Percentiles rank a stretch among this genome's conserved stretches.
These are phyloP conservation scores for Capsicum rhomboideum DNA, from an alignment of 257 asterid species.

Conservation along the genomic window DNA sequence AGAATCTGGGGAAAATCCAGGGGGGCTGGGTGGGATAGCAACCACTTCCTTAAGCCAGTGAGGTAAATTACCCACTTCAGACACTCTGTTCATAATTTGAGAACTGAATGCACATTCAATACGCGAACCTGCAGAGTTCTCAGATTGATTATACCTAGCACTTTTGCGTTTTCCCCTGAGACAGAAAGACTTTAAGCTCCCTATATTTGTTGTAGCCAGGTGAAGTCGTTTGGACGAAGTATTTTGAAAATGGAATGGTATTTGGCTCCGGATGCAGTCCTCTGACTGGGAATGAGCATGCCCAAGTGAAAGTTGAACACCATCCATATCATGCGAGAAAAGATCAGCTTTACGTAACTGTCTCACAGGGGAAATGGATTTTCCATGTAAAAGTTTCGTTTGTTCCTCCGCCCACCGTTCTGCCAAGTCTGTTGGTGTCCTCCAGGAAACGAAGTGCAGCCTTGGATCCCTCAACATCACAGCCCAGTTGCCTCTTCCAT, in stretches of 20 bases:
- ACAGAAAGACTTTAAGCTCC: conserved; percentile 1
- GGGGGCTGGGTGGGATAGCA: conserved; percentile 24
- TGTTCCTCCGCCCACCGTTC: conserved; percentile 61
- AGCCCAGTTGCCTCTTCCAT: conserved; percentile 62
- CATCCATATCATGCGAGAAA: conserved; percentile 3
- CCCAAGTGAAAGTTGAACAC: conserved; percentile 33
- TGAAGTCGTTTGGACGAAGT: conserved; percentile 11
- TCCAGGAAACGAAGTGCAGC: conserved; percentile 42
- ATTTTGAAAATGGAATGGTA: neutral
- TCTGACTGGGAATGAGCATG: neutral
- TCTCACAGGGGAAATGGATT: conserved; percentile 18
- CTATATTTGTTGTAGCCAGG: conserved; percentile 7
- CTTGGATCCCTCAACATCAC: conserved; percentile 45
- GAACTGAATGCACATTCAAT: conserved; percentile 18
- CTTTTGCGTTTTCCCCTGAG: conserved; percentile 4
- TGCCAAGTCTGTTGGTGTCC: conserved; percentile 42
- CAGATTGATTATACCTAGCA: conserved; percentile 3
- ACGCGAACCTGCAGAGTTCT: neutral
- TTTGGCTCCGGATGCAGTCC: conserved; percentile 4
- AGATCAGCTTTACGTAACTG: conserved; percentile 10
- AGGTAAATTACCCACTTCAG: conserved; percentile 28
- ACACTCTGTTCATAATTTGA: neutral
- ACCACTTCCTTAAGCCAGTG: conserved; percentile 59
- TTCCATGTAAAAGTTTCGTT: conserved; percentile 18
- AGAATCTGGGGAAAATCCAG: neutral